A percentile compares a stretch with the other conserved stretches of the same genome.
These are phyloP conservation scores for Daldinia caldariorum DNA, from an alignment of 495 filamentous ascomycete genomes.

Conservation along the genomic window DNA sequence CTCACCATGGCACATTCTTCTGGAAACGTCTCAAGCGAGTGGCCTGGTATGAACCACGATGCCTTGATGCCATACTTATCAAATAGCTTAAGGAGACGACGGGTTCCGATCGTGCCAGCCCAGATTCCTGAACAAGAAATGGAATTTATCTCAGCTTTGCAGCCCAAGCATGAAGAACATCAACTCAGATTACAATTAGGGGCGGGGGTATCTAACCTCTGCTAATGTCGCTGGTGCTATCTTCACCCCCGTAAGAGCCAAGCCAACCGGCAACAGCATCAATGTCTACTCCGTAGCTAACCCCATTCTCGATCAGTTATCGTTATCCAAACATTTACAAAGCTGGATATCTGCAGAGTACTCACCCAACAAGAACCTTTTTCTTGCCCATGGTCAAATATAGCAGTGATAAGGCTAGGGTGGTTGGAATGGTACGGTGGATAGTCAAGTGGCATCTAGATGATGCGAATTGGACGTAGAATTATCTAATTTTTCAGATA, in stretches of 20 bases:
- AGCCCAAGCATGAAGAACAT: neutral
- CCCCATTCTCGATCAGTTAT: slow-evolving; percentile 13
- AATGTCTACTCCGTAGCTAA: slow-evolving; percentile 56
- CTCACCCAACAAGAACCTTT: slow-evolving; percentile 61
- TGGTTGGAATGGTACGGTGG: neutral
- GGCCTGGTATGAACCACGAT: slow-evolving; percentile 85
- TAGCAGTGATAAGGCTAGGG: neutral
- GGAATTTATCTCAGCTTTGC: slow-evolving; percentile 15
- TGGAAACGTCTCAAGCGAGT: slow-evolving; percentile 80
- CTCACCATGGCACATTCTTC: slow-evolving; percentile 77
- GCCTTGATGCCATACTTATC: slow-evolving; percentile 83
- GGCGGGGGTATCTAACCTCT: slow-evolving; percentile 49
- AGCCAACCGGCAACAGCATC: slow-evolving; percentile 61
- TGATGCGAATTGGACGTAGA: neutral
- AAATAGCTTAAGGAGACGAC: slow-evolving; percentile 77
- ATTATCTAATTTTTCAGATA: too few relatives aligned
- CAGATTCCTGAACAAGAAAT: slow-evolving; percentile 64
- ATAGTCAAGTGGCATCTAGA: neutral
- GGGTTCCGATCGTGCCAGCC: slow-evolving; percentile 76
- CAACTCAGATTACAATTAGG: neutral
- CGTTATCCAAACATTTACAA: neutral
- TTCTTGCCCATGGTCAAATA: slow-evolving; percentile 66
- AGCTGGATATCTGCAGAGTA: neutral
- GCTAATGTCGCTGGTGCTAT: slow-evolving; percentile 61
- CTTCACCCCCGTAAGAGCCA: slow-evolving; percentile 51